Evolutionary conservation across 148 eudicot genomes (phyloP).

Genomic region (Rhododendron vialii): DNA sequence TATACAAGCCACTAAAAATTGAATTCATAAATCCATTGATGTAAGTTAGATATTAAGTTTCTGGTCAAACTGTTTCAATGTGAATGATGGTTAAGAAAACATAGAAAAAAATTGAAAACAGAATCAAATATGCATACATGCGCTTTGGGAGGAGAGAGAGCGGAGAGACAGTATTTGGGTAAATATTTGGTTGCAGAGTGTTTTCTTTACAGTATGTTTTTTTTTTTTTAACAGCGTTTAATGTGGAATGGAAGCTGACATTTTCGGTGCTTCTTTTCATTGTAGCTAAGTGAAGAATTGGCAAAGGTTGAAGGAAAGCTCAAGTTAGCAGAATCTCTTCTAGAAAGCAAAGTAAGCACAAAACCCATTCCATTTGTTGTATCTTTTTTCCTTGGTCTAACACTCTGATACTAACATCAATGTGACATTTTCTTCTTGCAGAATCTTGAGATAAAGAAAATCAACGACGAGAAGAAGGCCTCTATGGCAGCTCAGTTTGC

Average conservation of each 20-base stretch:
- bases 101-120: background rate
- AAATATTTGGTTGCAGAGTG: background rate
- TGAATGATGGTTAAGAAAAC: background rate
- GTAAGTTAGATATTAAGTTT: background rate
- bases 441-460: slow-evolving; percentile 82
- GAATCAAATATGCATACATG: background rate
- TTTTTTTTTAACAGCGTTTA: background rate
- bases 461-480: slow-evolving; percentile 77
- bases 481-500: slow-evolving; percentile 93
- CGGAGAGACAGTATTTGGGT: background rate
- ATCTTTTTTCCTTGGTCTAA: background rate
- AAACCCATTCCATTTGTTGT: slow-evolving; percentile 5
- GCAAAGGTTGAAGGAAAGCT: slow-evolving; percentile 63
- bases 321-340: slow-evolving; percentile 63
- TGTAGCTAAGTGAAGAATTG: slow-evolving; percentile 70
- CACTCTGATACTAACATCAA: background rate
- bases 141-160: background rate
- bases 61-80: background rate
- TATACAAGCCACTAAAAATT: background rate
- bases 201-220: background rate
- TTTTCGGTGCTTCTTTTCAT: background rate
- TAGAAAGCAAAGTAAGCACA: slow-evolving; percentile 58
- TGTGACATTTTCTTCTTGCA: slow-evolving; percentile 18
- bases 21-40: background rate
- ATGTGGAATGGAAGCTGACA: background rate